Percentiles rank a stretch among this genome's conserved stretches.
Evolutionary conservation across 805 yeast species (phyloP).

Genomic region (Wickerhamomyces sydowiorum): DNA sequence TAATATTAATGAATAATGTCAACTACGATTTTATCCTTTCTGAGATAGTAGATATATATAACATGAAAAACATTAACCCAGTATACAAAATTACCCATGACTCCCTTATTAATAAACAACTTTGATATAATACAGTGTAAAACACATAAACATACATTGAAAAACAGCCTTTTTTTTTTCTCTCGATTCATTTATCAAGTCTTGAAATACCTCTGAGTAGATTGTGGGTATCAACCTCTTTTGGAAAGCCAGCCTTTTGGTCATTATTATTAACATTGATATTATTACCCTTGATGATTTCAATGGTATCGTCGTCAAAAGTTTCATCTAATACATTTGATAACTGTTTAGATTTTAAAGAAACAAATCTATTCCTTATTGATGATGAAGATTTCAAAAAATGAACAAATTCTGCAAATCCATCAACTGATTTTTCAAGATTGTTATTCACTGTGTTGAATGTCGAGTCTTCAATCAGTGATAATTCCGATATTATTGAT

Average conservation of each 20-base stretch:
- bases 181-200: conserved; percentile 11
- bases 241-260: conserved; percentile 17
- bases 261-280: conserved; percentile 2
- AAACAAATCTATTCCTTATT: conserved; percentile 20
- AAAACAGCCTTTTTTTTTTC: not conserved
- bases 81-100: not conserved
- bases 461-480: conserved; percentile 8
- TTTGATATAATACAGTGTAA: not conserved
- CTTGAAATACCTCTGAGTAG: conserved; percentile 30
- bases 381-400: conserved; percentile 16
- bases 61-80: not conserved
- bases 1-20: not conserved
- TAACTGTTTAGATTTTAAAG: conserved; percentile 36
- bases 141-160: not conserved
- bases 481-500: conserved; percentile 12
- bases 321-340: conserved; percentile 38
- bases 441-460: conserved; percentile 8
- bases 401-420: conserved; percentile 15
- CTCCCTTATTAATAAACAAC: not conserved
- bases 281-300: not conserved
- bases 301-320: conserved; percentile 35
- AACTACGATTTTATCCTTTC: too few species aligned
- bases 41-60: too few species aligned
- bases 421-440: conserved; percentile 16
- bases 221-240: conserved; percentile 24